Evolutionary conservation across 495 filamentous ascomycete genomes (phyloP).

Genomic region (Hyaloscypha variabilis): DNA sequence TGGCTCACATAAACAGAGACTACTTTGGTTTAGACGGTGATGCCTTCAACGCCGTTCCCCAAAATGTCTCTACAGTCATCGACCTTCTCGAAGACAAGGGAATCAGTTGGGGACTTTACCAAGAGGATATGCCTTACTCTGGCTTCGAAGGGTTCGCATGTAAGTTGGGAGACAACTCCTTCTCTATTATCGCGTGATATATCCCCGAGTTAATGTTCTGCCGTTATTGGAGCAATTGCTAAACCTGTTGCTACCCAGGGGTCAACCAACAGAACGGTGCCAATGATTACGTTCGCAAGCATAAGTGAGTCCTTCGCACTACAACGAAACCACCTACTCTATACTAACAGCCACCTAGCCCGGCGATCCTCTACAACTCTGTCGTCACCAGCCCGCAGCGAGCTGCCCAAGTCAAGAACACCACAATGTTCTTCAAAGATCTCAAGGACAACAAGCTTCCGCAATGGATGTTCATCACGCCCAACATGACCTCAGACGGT

Average conservation of each 20-base stretch:
- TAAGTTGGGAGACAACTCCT: no score
- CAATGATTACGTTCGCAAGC: conserved; percentile 78
- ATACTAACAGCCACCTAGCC: conserved; percentile 37
- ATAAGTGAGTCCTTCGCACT: conserved; percentile 40
- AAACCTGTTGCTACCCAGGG: no score
- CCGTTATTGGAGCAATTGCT: no score
- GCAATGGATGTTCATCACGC: conserved; percentile 76
- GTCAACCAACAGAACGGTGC: conserved; percentile 55
- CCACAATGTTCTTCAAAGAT: conserved; percentile 63
- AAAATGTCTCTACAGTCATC: conserved; percentile 68
- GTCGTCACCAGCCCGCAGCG: conserved; percentile 57
- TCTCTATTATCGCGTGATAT: no score
- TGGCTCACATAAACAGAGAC: conserved; percentile 29
- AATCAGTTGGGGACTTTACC: conserved; percentile 73
- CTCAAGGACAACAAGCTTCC: conserved; percentile 59
- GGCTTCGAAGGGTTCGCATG: conserved; percentile 64
- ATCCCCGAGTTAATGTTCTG: no score
- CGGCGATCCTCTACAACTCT: conserved; percentile 60
- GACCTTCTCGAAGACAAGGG: conserved; percentile 71
- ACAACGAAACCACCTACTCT: not conserved
- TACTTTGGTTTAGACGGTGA: conserved; percentile 52
- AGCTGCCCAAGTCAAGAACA: conserved; percentile 66
- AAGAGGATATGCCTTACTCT: conserved; percentile 69
- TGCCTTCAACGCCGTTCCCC: conserved; percentile 55
- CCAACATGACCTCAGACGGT: conserved; percentile 70